phyloP scores from a whole-genome alignment of 2,329 filamentous ascomycete genomes.

The Diaporthe longicolla region DNA sequence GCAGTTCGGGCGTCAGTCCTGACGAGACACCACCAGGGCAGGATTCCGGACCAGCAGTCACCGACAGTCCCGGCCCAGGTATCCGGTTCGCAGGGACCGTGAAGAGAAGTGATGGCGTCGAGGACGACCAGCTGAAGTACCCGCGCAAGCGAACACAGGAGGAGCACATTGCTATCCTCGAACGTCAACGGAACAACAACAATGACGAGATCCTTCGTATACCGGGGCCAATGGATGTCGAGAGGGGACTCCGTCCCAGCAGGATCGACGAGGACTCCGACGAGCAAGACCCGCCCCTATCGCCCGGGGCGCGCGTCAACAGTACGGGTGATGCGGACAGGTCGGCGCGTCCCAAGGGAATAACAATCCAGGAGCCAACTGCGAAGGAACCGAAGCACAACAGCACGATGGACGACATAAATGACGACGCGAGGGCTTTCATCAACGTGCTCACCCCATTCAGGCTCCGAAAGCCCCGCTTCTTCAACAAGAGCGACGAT shows the following conservation, averaged over 20 bases:
- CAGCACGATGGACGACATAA: constrained; percentile 58
- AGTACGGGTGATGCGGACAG: constrained; percentile 43
- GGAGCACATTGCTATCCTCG: constrained; percentile 89
- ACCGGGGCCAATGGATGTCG: constrained; percentile 91
- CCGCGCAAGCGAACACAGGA: constrained; percentile 73
- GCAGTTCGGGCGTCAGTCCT: constrained; percentile 38
- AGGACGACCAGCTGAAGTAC: constrained; percentile 61
- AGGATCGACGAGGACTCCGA: constrained; percentile 57
- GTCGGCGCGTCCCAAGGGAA: constrained; percentile 51
- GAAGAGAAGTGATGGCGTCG: constrained; percentile 69
- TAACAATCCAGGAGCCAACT: constrained; percentile 73
- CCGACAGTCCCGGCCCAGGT: constrained; percentile 54
- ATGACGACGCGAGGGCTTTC: constrained; percentile 59
- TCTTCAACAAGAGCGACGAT: constrained; percentile 55
- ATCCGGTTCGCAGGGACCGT: constrained; percentile 81
- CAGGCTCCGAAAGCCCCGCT: constrained; percentile 40
- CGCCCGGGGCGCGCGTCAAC: background rate
- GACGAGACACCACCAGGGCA: constrained; percentile 38
- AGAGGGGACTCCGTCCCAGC: constrained; percentile 81
- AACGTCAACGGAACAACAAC: constrained; percentile 82
- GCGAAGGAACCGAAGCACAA: background rate
- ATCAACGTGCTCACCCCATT: constrained; percentile 52
- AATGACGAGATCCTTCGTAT: constrained; percentile 86
- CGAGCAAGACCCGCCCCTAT: constrained; percentile 49
- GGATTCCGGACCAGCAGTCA: constrained; percentile 33